A percentile compares a stretch with the other conserved stretches of the same genome.
Conservation (phyloP, 2,329 filamentous ascomycete species). For the Botryosphaeria dothidea region DNA sequence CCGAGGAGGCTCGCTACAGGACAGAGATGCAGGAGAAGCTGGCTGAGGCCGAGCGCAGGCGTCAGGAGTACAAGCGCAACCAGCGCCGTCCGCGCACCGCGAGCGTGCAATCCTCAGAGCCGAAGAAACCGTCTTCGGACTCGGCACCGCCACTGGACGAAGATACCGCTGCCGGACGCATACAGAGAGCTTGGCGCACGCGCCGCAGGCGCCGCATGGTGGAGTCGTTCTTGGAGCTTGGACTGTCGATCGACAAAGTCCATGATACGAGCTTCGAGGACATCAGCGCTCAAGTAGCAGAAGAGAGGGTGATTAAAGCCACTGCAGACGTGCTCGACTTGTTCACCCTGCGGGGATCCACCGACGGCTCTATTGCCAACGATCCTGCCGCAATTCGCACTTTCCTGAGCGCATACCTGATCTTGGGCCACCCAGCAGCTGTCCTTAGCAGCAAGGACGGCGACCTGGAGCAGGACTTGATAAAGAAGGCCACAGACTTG, state of each 20-base stretch:
- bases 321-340: slow-evolving; percentile 69
- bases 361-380: slow-evolving; percentile 64
- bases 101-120: slow-evolving; percentile 52
- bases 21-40: slow-evolving; percentile 78
- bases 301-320: slow-evolving; percentile 64
- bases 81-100: slow-evolving; percentile 60
- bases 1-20: slow-evolving; percentile 68
- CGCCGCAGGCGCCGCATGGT: slow-evolving; percentile 60
- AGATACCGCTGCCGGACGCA: slow-evolving; percentile 63
- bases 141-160: slow-evolving; percentile 48
- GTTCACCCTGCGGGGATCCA: slow-evolving; percentile 61
- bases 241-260: slow-evolving; percentile 70
- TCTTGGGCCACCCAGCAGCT: slow-evolving; percentile 75
- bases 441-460: slow-evolving; percentile 76
- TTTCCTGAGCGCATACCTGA: slow-evolving; percentile 78
- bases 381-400: slow-evolving; percentile 72
- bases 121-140: slow-evolving; percentile 33
- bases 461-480: slow-evolving; percentile 68
- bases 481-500: slow-evolving; percentile 75
- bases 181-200: slow-evolving; percentile 72
- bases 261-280: slow-evolving; percentile 71
- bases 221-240: slow-evolving; percentile 65
- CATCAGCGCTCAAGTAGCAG: slow-evolving; percentile 68
- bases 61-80: slow-evolving; percentile 56
- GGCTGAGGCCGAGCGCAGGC: slow-evolving; percentile 72